Base-by-base conservation (phyloP, 2,329 filamentous ascomycete species). In the Phialemoniopsis sp. region DNA sequence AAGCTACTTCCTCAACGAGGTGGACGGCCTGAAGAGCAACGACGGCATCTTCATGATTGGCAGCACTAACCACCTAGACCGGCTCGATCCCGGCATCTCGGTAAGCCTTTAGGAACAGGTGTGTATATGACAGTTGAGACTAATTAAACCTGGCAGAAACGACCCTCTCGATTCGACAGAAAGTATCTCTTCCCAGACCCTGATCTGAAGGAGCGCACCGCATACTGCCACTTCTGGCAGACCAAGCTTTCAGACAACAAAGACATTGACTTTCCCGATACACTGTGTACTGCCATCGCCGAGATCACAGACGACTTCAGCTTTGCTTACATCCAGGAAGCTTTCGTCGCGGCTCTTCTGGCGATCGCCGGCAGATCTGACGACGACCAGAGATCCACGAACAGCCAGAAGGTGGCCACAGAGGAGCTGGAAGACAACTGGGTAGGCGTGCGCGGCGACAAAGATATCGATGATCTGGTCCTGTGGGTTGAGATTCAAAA, bases 1-100 rank as follows among this genome's bases (percentile, higher is more conserved):
- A 19, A 79, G 73, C 38, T 87, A 85, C 63, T 87, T 87, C 60
- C 67, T 87, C 35, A 87, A 87, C 53, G 81, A 87, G 57, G 76
- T 87, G 4, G 83, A 87, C 45, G 83, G 83, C 0, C 72, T 87
- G 10, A 76, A 78, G 49, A 73, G 69, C 46, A 87, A 87, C 46
- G 78, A 87, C 46, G 83, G 83, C 10, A 85, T 87, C 38, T 73
- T 86, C 49, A 83, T 87, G 63, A 69, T 85, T 19, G 80, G 76
- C 21, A 79, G 73, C 38, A 85, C 81, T 0, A 85, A 85, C 51
- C 72, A 80, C 47, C 67, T 87, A 5, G 81, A 87, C 29, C 68
- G 72, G 2, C 61, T 87, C 5, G 82, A 87, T 46, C 81, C 82
- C 0, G 82, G 81, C 15, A 82, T 82, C 19, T 68, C 74, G 8